Percentiles rank a stretch among this genome's conserved stretches.
Conservation (phyloP, 768 basidiomycete genomes). For the Gymnopilus junonius region DNA sequence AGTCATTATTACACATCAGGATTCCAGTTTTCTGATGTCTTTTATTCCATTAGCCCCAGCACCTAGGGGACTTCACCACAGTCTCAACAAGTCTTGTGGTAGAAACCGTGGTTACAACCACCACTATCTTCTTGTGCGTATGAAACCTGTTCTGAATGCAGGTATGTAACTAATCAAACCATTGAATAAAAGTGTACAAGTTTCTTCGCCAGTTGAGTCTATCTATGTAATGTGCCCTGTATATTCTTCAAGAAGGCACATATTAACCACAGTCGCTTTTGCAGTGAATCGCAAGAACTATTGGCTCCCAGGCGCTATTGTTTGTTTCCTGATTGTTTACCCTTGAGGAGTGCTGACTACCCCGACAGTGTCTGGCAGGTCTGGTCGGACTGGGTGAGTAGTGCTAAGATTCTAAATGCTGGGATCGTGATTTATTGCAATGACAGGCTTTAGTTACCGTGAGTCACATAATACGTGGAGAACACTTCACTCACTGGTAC, state of each 20-base stretch:
- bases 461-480: no score
- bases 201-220: slow-evolving; percentile 8
- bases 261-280: not conserved
- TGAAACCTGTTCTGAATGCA: not conserved
- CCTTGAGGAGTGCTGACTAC: not conserved
- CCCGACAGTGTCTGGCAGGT: not conserved
- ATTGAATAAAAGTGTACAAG: not conserved
- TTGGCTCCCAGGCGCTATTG: not conserved
- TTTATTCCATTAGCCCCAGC: not conserved
- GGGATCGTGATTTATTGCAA: no score
- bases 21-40: not conserved
- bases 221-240: not conserved
- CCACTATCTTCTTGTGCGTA: slow-evolving; percentile 1
- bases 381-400: slow-evolving; percentile 2
- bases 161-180: not conserved
- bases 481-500: no score
- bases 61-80: not conserved
- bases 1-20: not conserved
- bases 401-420: not conserved
- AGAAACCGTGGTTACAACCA: not conserved
- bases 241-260: not conserved
- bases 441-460: no score
- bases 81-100: not conserved
- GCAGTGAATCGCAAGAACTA: not conserved
- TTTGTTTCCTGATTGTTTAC: not conserved